Base-by-base conservation (phyloP, 805 yeast genomes). In the Zygoascus tannicola region DNA sequence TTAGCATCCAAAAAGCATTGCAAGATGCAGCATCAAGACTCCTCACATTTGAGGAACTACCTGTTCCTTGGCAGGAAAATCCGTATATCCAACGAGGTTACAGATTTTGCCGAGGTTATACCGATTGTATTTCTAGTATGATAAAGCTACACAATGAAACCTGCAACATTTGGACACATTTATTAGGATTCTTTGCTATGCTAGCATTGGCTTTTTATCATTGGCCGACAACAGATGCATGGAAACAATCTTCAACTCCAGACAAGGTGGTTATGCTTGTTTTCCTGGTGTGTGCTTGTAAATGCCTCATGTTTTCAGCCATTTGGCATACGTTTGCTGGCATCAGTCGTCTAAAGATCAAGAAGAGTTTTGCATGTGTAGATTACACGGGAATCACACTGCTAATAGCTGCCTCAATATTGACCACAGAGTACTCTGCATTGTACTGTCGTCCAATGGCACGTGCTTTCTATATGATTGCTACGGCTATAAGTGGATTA, bases 311-410 rank as follows among this genome's bases (percentile, higher is more conserved):
- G 5, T 81, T 90, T 36, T 86, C 96, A 1, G 77, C 80, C 2
- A 65, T 81, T 35, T 90, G 97, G 97, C 98, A 90, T 63, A 84
- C 97, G 3, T 88, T 86, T 63, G 76, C 82, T 47, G 80, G 86
- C 49, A 83, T 86, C 50, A 76, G 90, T 15, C 72, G 73, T 41
- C 62, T 82, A 37, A 56, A 67, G 18, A 60, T 78, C 50, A 74
- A 95, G 59, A 71, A 79, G 51, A 74, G 77, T 43, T 85, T 84
- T 64, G 96, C 96, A 0, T 92, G 98, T 62, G 78, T 88, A 35
- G 98, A 90, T 66, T 90, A 90, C 63, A 81, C 94, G 4, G 98
- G 98, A 2, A 90, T 90, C 52, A 86, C 97, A 0, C 73, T 87
- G 12, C 67, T 92, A 51, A 88, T 90, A 54, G 82, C 95, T 0